Percentiles rank a stretch among this genome's conserved stretches.
These are phyloP conservation scores for Oryza glaberrima DNA, from an alignment of 176 grass and related monocot species.

Conservation along the genomic window DNA sequence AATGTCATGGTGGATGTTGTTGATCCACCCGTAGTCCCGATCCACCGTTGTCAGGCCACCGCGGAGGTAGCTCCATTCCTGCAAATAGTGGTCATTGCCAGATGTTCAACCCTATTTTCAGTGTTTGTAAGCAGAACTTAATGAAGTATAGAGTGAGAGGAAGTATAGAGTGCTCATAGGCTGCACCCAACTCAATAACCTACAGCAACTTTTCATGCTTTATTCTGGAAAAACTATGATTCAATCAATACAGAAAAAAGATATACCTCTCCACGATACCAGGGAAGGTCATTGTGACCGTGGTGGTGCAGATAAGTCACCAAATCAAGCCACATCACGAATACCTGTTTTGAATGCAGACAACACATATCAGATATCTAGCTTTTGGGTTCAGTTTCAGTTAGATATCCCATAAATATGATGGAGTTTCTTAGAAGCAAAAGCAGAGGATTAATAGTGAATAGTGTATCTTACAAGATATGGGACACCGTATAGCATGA, in stretches of 20 bases:
- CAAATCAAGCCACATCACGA: slow-evolving; percentile 84
- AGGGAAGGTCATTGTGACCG: slow-evolving; percentile 69
- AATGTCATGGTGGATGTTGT: slow-evolving; percentile 93
- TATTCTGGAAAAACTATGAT: too few species aligned
- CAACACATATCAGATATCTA: not conserved
- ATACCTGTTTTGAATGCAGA: slow-evolving; percentile 58
- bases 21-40: slow-evolving; percentile 95
- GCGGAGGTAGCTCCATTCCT: slow-evolving; percentile 96
- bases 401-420: not conserved
- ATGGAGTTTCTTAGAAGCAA: not conserved
- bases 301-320: slow-evolving; percentile 97
- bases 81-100: not conserved
- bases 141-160: too few species aligned
- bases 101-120: slow-evolving; percentile 16
- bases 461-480: slow-evolving; percentile 52
- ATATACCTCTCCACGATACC: slow-evolving; percentile 82
- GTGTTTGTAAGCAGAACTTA: too few species aligned
- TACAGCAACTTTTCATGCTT: too few species aligned
- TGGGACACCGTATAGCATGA: slow-evolving; percentile 79
- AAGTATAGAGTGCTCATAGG: not conserved
- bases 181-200: not conserved
- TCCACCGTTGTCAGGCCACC: slow-evolving; percentile 85
- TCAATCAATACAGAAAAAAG: not conserved
- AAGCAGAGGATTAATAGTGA: not conserved
- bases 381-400: not conserved